Evolutionary conservation across 306 rosid species (phyloP).

Genomic region (Acacia melanoxylon): DNA sequence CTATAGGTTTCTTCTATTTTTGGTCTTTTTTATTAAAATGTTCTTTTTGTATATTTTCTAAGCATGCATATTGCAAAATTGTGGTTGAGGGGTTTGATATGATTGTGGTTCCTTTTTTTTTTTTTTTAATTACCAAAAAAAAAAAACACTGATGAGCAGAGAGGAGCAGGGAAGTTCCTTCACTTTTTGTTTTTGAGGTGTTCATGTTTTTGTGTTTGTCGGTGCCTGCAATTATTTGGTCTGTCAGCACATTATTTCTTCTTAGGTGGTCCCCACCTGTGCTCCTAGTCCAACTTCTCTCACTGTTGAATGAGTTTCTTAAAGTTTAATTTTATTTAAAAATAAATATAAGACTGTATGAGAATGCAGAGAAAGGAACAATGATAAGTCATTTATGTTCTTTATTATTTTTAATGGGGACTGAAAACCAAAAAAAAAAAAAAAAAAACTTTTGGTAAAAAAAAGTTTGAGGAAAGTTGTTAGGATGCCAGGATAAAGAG

Average conservation of each 20-base stretch:
- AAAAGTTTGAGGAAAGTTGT: too few species aligned
- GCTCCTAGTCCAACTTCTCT: not conserved
- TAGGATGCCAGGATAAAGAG: too few species aligned
- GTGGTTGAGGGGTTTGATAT: constrained; percentile 8
- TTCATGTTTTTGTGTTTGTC: constrained; percentile 32
- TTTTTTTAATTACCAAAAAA: not conserved
- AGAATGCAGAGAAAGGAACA: not conserved
- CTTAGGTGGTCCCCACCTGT: constrained; percentile 31
- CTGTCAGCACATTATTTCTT: constrained; percentile 39
- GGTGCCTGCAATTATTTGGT: constrained; percentile 49
- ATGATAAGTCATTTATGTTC: too few species aligned
- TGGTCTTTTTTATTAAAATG: not conserved
- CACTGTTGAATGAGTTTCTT: not conserved
- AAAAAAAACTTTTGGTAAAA: too few species aligned
- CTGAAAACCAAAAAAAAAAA: too few species aligned
- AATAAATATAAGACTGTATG: not conserved
- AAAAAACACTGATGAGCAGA: not conserved
- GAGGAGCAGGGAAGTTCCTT: not conserved
- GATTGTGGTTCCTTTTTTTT: constrained; percentile 2
- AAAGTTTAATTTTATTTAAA: not conserved
- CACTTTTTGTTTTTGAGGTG: not conserved
- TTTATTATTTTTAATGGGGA: too few species aligned
- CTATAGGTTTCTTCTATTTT: constrained; percentile 30
- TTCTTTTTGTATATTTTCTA: constrained; percentile 34
- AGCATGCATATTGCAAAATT: constrained; percentile 37